Evolutionary conservation across 2,329 filamentous ascomycete genomes (phyloP), one percentile per base, ranked within the genome.

Genomic region (Zymoseptoria crescenta): DNA sequence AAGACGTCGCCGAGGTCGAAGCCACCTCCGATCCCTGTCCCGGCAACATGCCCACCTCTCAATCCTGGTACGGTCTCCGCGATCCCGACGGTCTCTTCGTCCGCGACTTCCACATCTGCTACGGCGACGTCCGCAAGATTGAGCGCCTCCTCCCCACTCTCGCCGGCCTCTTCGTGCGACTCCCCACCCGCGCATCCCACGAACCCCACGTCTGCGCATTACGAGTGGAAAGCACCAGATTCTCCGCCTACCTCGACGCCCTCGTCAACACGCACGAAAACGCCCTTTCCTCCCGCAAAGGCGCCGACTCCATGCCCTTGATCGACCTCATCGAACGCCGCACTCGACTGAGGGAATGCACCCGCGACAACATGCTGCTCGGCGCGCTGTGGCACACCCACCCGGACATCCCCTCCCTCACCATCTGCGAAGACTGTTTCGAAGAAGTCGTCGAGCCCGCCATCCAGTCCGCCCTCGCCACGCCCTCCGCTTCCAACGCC

Each of bases 341-440:
- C 59, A 80, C 80, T 20, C 74, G 76, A 4, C 73, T 83, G 28
- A 78, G 81, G 2, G 84, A 90, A 69, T 95, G 90, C 69, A 77
- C 78, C 20, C 80, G 84, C 35, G 84, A 88, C 69, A 81, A 79
- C n/a, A 79, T 84, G 4, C 74, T 87, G 2, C 73, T 78, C n/a
- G 81, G 84, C 57, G 81, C 80, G 10, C 77, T 80, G 48, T 96
- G 92, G 92, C 86, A 95, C 72, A 85, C 83, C 57, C 90, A 95
- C 72, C 84, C 88, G 0, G 66, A 62, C 8, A 79, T 83, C 13
- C 89, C 88, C 0, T 83, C 91, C 53, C 84, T 96, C 67, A 91
- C 88, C 0, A 87, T 96, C 3, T 97, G 92, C 73, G 85, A 88
- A 64, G 89, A 93, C 73, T 97, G 92, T 73, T 96, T 88, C 71